Evolutionary conservation across 2,329 filamentous ascomycete species (phyloP).

Genomic region (Phaeosphaeriaceae sp.): DNA sequence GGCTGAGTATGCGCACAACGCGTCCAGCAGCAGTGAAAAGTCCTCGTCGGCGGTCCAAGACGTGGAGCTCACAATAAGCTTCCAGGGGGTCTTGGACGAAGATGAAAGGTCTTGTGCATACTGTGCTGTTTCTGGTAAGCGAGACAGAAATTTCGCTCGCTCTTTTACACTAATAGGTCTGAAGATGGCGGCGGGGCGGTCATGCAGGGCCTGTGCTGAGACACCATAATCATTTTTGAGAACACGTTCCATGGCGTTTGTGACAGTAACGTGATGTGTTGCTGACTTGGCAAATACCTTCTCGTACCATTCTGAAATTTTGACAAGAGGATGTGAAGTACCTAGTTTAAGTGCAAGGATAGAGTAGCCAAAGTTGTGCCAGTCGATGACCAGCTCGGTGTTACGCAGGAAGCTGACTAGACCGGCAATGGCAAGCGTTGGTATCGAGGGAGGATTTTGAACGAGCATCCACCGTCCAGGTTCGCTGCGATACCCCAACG

Average conservation of each 20-base stretch:
- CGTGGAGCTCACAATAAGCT: conserved; percentile 86
- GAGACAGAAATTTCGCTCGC: conserved; percentile 64
- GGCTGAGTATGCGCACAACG: conserved; percentile 75
- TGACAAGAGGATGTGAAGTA: conserved; percentile 73
- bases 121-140: conserved; percentile 68
- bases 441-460: conserved; percentile 93
- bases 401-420: conserved; percentile 77
- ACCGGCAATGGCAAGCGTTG: conserved; percentile 79
- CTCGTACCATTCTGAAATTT: conserved; percentile 79
- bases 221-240: conserved; percentile 72
- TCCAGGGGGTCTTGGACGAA: conserved; percentile 60
- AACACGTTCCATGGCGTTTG: conserved; percentile 82
- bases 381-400: conserved; percentile 87
- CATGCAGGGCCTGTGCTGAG: conserved; percentile 64
- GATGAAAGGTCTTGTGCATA: conserved; percentile 63
- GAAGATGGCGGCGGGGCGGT: conserved; percentile 84
- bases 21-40: conserved; percentile 85
- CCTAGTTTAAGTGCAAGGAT: conserved; percentile 77
- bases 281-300: conserved; percentile 71
- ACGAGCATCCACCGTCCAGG: conserved; percentile 85
- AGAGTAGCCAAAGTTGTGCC: conserved; percentile 98
- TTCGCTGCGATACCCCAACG: conserved; percentile 75
- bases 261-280: conserved; percentile 82
- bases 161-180: conserved; percentile 64
- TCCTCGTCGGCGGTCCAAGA: conserved; percentile 98